Conservation (phyloP, 2,329 filamentous ascomycete species). For the Fusarium sp. region DNA sequence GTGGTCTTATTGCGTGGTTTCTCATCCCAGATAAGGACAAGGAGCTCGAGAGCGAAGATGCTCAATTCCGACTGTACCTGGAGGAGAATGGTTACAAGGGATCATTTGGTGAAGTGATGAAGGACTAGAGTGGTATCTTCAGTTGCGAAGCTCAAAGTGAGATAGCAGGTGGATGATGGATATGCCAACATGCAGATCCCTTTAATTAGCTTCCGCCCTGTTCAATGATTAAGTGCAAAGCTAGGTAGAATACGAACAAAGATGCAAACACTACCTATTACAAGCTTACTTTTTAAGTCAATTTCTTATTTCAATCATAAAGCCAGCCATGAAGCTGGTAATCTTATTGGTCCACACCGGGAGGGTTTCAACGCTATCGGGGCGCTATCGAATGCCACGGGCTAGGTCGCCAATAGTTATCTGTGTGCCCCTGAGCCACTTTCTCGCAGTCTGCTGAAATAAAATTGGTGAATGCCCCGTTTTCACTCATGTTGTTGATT, state of each 20-base stretch:
- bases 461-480: not conserved
- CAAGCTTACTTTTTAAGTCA: not conserved
- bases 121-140: not conserved
- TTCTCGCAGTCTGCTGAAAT: accelerated
- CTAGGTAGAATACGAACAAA: not conserved
- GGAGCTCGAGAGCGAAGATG: not conserved
- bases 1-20: not conserved
- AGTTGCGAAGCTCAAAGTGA: not conserved
- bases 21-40: not conserved
- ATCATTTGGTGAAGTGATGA: not conserved
- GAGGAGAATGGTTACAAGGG: not conserved
- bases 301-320: not conserved
- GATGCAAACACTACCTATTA: not conserved
- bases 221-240: not conserved
- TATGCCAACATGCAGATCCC: not conserved
- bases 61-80: not conserved
- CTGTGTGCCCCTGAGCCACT: not conserved
- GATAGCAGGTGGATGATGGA: not conserved
- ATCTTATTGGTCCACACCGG: accelerated
- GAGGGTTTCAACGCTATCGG: accelerated
- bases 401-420: not conserved
- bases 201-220: not conserved
- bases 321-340: not conserved
- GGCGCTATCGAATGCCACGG: not conserved
- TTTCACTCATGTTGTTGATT: accelerated